Evolutionary conservation across 202 grass and related monocot species (phyloP).

Genomic region (Dendrocalamus latiflorus): DNA sequence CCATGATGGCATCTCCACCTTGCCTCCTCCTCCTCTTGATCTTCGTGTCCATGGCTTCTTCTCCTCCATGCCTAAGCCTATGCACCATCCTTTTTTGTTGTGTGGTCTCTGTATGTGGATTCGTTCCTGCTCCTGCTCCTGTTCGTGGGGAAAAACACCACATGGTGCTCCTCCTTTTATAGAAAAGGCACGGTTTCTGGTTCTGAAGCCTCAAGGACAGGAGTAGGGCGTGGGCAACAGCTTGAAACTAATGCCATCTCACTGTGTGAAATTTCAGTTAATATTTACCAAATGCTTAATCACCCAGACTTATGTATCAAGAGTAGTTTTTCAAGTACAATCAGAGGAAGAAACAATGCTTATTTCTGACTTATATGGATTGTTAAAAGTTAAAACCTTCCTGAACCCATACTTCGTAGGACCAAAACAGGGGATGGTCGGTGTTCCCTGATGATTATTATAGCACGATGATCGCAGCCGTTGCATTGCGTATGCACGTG

Average conservation of each 20-base stretch:
- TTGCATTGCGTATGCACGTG: no score
- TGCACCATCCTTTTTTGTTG: not conserved
- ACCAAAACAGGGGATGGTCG: not conserved
- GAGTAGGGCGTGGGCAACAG: not conserved
- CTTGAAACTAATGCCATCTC: not conserved
- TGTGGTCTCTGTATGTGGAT: not conserved
- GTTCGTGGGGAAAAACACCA: not conserved
- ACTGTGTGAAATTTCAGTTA: no score
- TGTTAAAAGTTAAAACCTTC: not conserved
- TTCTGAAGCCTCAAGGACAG: not conserved
- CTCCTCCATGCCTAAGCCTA: not conserved
- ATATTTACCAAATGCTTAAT: not conserved
- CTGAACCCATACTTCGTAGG: no score
- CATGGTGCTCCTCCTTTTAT: not conserved
- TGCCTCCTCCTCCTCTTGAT: not conserved
- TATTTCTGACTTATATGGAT: not conserved
- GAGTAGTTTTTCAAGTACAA: not conserved
- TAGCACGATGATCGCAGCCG: no score
- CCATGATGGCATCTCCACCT: constrained; percentile 11
- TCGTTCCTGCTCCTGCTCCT: not conserved
- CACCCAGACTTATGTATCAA: not conserved
- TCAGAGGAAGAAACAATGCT: not conserved
- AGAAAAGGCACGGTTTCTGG: not conserved
- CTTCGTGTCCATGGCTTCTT: no score
- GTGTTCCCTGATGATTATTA: not conserved